Evolutionary conservation across 345 rosid genomes (phyloP).

Genomic region (Raphanus sativus): DNA sequence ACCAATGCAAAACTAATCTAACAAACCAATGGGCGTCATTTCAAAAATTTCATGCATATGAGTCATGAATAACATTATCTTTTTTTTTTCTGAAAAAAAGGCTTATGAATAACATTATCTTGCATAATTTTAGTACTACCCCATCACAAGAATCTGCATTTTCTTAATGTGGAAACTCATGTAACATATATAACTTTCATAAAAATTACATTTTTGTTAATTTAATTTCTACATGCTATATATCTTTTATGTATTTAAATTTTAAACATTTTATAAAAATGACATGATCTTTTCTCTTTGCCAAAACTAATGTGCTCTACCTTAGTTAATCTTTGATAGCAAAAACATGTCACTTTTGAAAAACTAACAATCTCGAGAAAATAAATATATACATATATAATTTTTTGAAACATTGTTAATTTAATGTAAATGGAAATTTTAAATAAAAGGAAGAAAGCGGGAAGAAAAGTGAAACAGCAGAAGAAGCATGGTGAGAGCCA

Average conservation of each 20-base stretch:
- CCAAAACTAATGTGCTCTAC: background rate
- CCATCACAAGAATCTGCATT: background rate
- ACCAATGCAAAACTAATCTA: background rate
- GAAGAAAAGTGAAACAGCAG: slow-evolving; percentile 19
- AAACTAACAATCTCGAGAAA: too few species aligned
- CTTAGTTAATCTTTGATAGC: too few species aligned
- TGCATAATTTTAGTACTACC: background rate
- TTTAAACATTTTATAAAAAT: background rate
- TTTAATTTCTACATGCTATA: too few species aligned
- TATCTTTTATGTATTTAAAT: background rate
- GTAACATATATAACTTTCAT: background rate
- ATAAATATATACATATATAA: too few species aligned
- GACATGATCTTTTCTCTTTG: background rate
- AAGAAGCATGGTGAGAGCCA: slow-evolving; percentile 37
- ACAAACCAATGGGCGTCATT: background rate
- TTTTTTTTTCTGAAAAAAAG: too few species aligned
- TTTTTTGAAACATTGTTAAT: background rate
- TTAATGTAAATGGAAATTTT: slow-evolving; percentile 7
- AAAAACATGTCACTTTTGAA: too few species aligned
- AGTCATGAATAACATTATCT: background rate
- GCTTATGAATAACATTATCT: background rate
- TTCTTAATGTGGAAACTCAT: background rate
- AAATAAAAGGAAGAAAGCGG: slow-evolving; percentile 20
- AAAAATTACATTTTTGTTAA: background rate
- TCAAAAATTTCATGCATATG: background rate